These are phyloP conservation scores for Fagus sylvatica DNA, from an alignment of 306 rosid genomes.

Conservation along the genomic window DNA sequence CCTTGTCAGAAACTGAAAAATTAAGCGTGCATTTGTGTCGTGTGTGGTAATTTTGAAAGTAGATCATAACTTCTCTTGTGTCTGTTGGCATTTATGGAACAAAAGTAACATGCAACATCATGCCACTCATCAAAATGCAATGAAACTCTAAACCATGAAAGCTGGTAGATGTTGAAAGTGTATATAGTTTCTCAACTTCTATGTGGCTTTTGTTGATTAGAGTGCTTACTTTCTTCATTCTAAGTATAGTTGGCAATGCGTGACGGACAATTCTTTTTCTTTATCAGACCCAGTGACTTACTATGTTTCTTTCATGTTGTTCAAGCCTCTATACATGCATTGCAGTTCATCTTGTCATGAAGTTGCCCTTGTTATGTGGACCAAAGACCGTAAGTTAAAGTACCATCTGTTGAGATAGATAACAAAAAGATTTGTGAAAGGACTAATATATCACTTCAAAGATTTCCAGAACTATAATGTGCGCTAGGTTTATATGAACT, in stretches of 20 bases:
- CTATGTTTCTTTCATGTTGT: not conserved
- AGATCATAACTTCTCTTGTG: not conserved
- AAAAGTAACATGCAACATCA: not conserved
- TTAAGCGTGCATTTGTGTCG: not conserved
- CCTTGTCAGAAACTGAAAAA: not conserved
- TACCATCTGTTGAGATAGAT: not conserved
- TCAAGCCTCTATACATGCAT: not conserved
- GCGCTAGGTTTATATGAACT: not conserved
- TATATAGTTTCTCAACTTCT: not conserved
- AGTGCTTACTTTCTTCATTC: not conserved
- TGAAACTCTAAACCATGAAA: not conserved
- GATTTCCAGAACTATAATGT: not conserved
- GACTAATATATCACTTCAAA: not conserved
- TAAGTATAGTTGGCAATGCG: not conserved
- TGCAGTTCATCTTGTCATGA: not conserved
- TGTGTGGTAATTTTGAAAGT: not conserved
- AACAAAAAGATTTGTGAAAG: not conserved
- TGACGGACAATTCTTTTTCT: not conserved
- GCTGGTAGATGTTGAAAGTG: not conserved
- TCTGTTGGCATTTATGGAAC: not conserved
- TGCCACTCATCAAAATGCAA: not conserved
- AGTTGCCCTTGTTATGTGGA: not conserved
- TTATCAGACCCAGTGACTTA: not conserved
- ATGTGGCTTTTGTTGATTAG: not conserved
- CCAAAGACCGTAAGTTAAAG: not conserved